phyloP scores from a whole-genome alignment of 768 basidiomycete species.

The Gloeopeniophorella convolvens region DNA sequence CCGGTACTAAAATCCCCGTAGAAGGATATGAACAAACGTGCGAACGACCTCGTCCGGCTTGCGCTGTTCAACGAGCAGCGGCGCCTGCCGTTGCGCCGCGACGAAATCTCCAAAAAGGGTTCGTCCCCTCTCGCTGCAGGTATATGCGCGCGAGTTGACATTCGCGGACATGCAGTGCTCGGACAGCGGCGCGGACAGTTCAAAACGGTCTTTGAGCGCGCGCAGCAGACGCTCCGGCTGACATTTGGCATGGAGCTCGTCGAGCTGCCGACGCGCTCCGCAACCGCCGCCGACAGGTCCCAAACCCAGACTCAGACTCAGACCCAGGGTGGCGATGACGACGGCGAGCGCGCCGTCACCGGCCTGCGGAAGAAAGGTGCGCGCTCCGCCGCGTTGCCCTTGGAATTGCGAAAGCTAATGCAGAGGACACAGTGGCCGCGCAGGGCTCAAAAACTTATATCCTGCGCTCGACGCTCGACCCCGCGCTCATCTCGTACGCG shows the following conservation, averaged over 20 bases:
- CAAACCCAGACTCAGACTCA: conserved; percentile 35
- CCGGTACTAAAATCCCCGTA: too few species aligned
- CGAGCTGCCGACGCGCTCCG: conserved; percentile 62
- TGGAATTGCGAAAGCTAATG: background rate
- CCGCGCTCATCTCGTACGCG: conserved; percentile 55
- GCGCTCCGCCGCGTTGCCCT: conserved; percentile 1
- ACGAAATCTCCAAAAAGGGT: conserved; percentile 90
- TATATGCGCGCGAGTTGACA: too few species aligned
- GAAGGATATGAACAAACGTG: conserved; percentile 61
- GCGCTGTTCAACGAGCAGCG: conserved; percentile 78
- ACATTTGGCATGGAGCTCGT: conserved; percentile 83
- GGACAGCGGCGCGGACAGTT: conserved; percentile 50
- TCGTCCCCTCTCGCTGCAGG: too few species aligned
- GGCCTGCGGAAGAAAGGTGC: conserved; percentile 65
- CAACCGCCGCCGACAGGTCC: conserved; percentile 31
- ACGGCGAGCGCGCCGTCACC: conserved; percentile 25
- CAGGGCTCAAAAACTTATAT: conserved; percentile 76
- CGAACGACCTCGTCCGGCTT: conserved; percentile 67
- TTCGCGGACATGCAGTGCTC: conserved; percentile 38
- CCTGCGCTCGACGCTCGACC: conserved; percentile 66
- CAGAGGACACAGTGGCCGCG: conserved; percentile 37
- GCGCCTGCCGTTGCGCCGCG: conserved; percentile 57
- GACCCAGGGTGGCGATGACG: conserved; percentile 11
- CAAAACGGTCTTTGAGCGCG: conserved; percentile 52
- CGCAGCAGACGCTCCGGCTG: conserved; percentile 55